Base-by-base conservation (phyloP, 2,329 filamentous ascomycete genomes). In the Sporothrix brasiliensis region DNA sequence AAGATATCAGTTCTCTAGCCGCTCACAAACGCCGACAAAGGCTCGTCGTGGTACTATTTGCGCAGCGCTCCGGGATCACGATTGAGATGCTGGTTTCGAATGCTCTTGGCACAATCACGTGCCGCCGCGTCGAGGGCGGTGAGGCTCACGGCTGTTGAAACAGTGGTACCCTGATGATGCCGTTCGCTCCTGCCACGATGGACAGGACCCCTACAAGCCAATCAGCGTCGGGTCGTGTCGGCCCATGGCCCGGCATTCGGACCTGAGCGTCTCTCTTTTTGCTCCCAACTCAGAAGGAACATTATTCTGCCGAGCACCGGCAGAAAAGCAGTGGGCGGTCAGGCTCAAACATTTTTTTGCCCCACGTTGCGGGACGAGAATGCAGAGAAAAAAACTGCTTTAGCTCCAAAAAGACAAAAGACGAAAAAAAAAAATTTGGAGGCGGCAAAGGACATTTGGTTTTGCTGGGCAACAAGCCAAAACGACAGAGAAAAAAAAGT, bases 281-380 rank as follows among this genome's bases (percentile, higher is more conserved):
- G 13, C 11, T 24, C n/a, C n/a, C 52, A 39, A 21, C 52, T 16
- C 19, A n/a, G 19, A 63, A 71, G 72, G 72, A 72, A 72, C 50
- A 72, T 68, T 41, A 65, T 71, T 72, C 69, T 70, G 69, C 72
- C 72, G 65, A 63, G 4, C 27, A 69, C 68, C 58, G 68, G 44
- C 54, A 72, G 54, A 69, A 34, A 27, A 2, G 10, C 41, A 7
- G n/a, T 47, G 50, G 65, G 65, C 65, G 30, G 34, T 54, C 65
- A 67, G 49, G 27, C 58, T 63, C 21, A 39, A 30, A 11, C 41
- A 21, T 68, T 63, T 39, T 66, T 73, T 71, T 66, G 61, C 72
- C 72, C 72, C 72, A 73, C 72, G 58, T 65, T 66, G 65, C 60
- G 60, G 30, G 41, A 49, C n/a, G 60, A 49, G 13, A 50, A 50